A percentile compares a stretch with the other conserved stretches of the same genome.
phyloP scores from a whole-genome alignment of 1,139 yeast genomes.

The Taphrina deformans region DNA sequence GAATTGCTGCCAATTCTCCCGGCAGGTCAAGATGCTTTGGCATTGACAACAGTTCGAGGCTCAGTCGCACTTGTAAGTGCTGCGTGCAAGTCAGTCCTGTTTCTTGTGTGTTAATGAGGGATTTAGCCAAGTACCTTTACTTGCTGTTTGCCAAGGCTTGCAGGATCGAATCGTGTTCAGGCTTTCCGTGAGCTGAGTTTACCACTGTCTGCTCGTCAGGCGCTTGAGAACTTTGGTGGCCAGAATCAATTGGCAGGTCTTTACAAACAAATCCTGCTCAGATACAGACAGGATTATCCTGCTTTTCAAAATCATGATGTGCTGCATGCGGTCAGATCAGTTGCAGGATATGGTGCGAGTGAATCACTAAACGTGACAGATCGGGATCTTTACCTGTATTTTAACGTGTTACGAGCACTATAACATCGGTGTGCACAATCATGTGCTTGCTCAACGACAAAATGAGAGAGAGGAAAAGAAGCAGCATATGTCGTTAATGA shows the following conservation, averaged over 20 bases:
- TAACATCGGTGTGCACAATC: background rate
- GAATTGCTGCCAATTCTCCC: background rate
- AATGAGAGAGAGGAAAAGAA: background rate
- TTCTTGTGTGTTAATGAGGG: too few relatives aligned
- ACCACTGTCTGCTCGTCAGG: background rate
- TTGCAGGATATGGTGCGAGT: background rate
- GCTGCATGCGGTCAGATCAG: slow-evolving; percentile 4
- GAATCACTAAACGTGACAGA: background rate
- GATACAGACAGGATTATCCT: background rate
- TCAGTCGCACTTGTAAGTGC: background rate
- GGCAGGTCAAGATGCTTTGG: background rate
- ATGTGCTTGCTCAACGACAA: background rate
- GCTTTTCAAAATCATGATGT: background rate
- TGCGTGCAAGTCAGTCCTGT: too few relatives aligned
- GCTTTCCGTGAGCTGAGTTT: background rate
- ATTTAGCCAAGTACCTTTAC: background rate
- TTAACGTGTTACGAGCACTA: slow-evolving; percentile 10
- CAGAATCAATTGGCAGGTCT: background rate
- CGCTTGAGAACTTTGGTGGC: background rate
- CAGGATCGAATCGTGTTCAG: background rate
- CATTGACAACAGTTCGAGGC: background rate
- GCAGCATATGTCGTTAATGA: background rate
- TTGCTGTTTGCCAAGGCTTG: slow-evolving; percentile 11
- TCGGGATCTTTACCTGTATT: background rate
- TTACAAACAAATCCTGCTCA: background rate